Evolutionary conservation across 2,329 filamentous ascomycete genomes (phyloP), one percentile per base, ranked within the genome.

Genomic region (Cryphonectria japonica): DNA sequence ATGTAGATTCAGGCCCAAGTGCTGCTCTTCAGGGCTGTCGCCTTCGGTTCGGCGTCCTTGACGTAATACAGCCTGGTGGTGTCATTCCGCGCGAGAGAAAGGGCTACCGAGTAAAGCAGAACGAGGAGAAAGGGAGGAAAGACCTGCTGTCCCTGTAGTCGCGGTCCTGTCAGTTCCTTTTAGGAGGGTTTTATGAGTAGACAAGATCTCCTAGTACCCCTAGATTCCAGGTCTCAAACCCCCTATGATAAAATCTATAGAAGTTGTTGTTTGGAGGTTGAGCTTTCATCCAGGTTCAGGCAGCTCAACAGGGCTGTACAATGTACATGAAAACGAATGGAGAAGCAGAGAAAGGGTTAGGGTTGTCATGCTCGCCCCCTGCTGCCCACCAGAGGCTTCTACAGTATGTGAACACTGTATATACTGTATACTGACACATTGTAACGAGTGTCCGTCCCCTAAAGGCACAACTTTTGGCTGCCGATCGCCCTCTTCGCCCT

Each of bases 41-140:
- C 61, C 70, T 52, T 63, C 22, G 67, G 46, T 29, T 57, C n/a
- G 43, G 64, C 63, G 43, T 69, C 63, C 60, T 67, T 65, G 62
- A 59, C 59, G 46, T n/a, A 39, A 64, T 43, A 52, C 59, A 63
- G 62, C 46, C 59, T 66, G 54, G 50, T 66, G 37, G 59, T 66
- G 57, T 62, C 66, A 60, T 59, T n/a, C 67, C 50, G 46, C 32
- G n/a, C 61, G 37, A 8, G 9, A 26, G 19, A 16, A 41, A 52
- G 34, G 32, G 43, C 52, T 26, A 57, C 3, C 52, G 16, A n/a
- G 46, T n/a, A n/a, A n/a, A 50, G 46, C 14, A 43, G 41, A 14
- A 43, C 14, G 41, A 43, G 41, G 41, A 43, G 41, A 43, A 43
- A 43, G 41, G 37, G 37, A 39, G 37, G 37, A 39, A 39, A 39